A percentile compares a stretch with the other conserved stretches of the same genome.
Evolutionary conservation across 2,329 filamentous ascomycete genomes (phyloP).

Genomic region (Penicillium sp.): DNA sequence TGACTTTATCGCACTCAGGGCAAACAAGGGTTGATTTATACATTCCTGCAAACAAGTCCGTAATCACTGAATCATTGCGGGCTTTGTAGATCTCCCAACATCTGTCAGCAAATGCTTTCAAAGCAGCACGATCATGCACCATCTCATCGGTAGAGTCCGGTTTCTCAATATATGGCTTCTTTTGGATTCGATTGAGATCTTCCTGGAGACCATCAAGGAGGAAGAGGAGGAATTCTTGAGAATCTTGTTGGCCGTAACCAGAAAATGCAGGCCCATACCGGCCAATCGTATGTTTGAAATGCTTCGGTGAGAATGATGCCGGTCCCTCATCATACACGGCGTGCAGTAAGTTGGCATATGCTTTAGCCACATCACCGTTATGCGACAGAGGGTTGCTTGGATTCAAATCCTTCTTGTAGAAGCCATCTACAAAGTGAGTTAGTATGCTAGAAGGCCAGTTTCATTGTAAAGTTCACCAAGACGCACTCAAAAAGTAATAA

Average conservation of each 20-base stretch:
- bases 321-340: conserved; percentile 71
- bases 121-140: conserved; percentile 74
- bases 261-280: conserved; percentile 80
- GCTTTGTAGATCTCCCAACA: conserved; percentile 90
- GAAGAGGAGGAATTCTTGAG: conserved; percentile 94
- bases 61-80: conserved; percentile 91
- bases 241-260: conserved; percentile 94
- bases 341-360: conserved; percentile 71
- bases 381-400: conserved; percentile 79
- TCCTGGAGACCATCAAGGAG: conserved; percentile 92
- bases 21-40: conserved; percentile 98
- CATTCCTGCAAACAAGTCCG: conserved; percentile 93
- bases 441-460: conserved; percentile 1
- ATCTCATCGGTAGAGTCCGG: conserved; percentile 97
- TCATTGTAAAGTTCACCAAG: not conserved
- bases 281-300: conserved; percentile 80
- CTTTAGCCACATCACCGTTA: conserved; percentile 77
- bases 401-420: conserved; percentile 79
- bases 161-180: conserved; percentile 97
- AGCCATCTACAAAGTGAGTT: conserved; percentile 43
- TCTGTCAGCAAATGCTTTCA: conserved; percentile 77
- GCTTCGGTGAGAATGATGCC: conserved; percentile 69
- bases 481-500: conserved; percentile 71
- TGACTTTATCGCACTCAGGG: conserved; percentile 86
- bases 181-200: conserved; percentile 86